Evolutionary conservation across 1,284 basidiomycete genomes (phyloP).

Genomic region (Ceratobasidium sp.): DNA sequence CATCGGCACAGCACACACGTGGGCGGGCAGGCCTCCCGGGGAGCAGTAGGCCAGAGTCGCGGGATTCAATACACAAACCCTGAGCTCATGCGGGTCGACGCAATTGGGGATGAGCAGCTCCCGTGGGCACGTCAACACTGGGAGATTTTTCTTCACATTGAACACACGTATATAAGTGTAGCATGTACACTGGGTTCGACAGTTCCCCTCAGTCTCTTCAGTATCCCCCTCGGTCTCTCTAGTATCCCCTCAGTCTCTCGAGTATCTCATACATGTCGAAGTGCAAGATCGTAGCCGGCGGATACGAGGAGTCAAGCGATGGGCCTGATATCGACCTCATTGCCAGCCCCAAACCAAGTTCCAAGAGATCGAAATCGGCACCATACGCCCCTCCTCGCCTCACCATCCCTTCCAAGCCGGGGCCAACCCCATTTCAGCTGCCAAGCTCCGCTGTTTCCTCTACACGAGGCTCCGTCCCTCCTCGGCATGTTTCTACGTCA

Average conservation of each 20-base stretch:
- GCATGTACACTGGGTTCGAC: too few relatives aligned
- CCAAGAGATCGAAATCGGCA: neutral
- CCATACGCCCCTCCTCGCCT: neutral
- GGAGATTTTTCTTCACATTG: too few relatives aligned
- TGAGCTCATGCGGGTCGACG: too few relatives aligned
- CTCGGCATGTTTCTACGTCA: neutral
- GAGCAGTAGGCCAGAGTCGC: too few relatives aligned
- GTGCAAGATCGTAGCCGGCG: neutral
- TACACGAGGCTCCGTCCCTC: neutral
- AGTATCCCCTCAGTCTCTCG: too few relatives aligned
- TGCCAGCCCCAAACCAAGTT: neutral
- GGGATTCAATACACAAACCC: too few relatives aligned
- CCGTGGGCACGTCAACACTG: too few relatives aligned
- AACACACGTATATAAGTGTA: too few relatives aligned
- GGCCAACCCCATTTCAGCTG: neutral
- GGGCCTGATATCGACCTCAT: neutral
- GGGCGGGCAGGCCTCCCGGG: too few relatives aligned
- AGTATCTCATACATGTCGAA: too few relatives aligned
- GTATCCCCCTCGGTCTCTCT: neutral
- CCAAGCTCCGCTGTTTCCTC: neutral
- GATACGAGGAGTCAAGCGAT: constrained; percentile 18
- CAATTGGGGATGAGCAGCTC: too few relatives aligned
- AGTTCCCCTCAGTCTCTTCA: neutral
- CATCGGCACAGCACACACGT: too few relatives aligned
- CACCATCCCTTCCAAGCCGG: neutral